Percentiles rank a stretch among this genome's conserved stretches.
These are phyloP conservation scores for Aegilops longissima DNA, from an alignment of 176 grass and related monocot genomes.

Conservation along the genomic window DNA sequence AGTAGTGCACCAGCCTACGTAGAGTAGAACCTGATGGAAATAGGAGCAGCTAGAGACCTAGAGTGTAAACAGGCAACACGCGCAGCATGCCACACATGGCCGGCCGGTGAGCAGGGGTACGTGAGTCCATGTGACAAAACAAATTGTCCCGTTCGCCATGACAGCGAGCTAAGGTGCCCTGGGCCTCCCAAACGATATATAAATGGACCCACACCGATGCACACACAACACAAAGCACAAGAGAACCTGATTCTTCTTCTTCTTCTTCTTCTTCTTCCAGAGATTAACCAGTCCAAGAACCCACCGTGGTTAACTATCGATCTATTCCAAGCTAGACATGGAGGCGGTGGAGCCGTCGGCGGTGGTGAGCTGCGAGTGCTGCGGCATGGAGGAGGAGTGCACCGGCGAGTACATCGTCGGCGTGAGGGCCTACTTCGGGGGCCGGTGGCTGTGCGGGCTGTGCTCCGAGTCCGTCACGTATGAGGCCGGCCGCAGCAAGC, in stretches of 20 bases:
- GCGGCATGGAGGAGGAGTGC: conserved; percentile 83
- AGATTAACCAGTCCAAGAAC: no score
- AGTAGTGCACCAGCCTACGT: neutral
- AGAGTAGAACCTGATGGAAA: neutral
- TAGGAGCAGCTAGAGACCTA: no score
- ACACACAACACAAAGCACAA: no score
- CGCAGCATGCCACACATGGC: neutral
- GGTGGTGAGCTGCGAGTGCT: conserved; percentile 74
- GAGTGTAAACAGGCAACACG: neutral
- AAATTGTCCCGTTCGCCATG: neutral
- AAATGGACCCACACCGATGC: neutral
- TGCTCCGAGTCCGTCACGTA: conserved; percentile 80
- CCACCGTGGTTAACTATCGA: no score
- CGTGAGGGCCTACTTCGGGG: conserved; percentile 53
- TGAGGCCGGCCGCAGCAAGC: conserved; percentile 49
- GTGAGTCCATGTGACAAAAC: conserved; percentile 25
- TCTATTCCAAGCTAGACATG: neutral
- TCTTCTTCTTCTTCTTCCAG: no score
- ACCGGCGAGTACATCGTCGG: conserved; percentile 60
- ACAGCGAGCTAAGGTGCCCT: neutral
- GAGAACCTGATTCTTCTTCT: no score
- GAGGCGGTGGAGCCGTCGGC: conserved; percentile 49
- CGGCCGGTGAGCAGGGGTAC: neutral
- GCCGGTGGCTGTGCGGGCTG: conserved; percentile 81
- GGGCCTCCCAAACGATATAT: neutral